These are phyloP conservation scores for Lophium mytilinum DNA, from an alignment of 495 filamentous ascomycete genomes.

Conservation along the genomic window DNA sequence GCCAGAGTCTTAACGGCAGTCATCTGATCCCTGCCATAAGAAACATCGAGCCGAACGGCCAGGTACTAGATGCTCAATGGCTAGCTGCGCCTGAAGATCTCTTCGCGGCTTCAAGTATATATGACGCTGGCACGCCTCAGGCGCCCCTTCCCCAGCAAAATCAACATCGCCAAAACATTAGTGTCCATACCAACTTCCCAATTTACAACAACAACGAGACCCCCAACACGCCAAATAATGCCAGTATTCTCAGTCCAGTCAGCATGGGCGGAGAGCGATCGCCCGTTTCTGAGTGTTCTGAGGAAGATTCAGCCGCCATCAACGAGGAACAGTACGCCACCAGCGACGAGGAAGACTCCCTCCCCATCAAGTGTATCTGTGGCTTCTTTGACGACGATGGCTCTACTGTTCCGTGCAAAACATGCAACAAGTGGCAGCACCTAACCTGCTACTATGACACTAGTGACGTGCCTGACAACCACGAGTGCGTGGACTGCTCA, in stretches of 20 bases:
- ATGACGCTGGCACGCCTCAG: constrained; percentile 17
- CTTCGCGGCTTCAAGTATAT: constrained; percentile 3
- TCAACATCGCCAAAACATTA: neutral
- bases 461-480: constrained; percentile 65
- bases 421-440: constrained; percentile 96
- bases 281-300: too few relatives aligned
- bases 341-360: constrained; percentile 74
- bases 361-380: constrained; percentile 97
- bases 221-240: neutral
- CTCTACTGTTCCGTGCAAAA: constrained; percentile 91
- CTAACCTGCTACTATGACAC: constrained; percentile 84
- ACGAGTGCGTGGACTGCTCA: constrained; percentile 81
- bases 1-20: constrained; percentile 1
- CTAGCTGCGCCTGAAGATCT: constrained; percentile 17
- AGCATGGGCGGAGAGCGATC: neutral
- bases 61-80: constrained; percentile 5
- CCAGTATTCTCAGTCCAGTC: neutral
- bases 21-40: constrained; percentile 18
- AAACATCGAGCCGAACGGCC: constrained; percentile 5
- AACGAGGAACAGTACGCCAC: constrained; percentile 30
- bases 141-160: constrained; percentile 1
- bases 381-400: constrained; percentile 88
- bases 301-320: too few relatives aligned
- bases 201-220: neutral
- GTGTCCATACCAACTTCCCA: neutral